Evolutionary conservation across 2,329 filamentous ascomycete genomes (phyloP).

Genomic region (Sporothrix phasma): DNA sequence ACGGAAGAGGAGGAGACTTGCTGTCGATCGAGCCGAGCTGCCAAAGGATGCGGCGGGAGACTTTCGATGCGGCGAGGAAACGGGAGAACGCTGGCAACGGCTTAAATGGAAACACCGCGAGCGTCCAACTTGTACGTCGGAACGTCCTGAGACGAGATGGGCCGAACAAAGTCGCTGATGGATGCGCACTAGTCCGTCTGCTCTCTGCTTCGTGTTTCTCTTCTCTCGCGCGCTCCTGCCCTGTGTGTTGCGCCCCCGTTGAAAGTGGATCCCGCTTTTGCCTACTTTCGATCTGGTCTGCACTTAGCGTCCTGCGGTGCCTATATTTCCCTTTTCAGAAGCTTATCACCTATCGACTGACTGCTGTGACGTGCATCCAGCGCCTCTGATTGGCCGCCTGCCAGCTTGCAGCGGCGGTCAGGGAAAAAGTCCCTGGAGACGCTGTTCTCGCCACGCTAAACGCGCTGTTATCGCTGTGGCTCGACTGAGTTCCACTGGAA

Average conservation of each 20-base stretch:
- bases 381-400: conserved; percentile 4
- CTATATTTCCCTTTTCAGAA: too few relatives aligned
- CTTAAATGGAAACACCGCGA: too few relatives aligned
- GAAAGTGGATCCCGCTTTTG: conserved; percentile 8
- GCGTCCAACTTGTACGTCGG: too few relatives aligned
- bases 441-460: too few relatives aligned
- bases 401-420: not conserved
- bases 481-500: not conserved
- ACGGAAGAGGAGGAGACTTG: conserved; percentile 2
- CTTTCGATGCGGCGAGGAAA: too few relatives aligned
- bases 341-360: not conserved
- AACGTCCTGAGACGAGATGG: too few relatives aligned
- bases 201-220: not conserved
- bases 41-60: not conserved
- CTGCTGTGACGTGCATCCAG: not conserved
- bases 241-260: not conserved
- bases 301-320: not conserved
- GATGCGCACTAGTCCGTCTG: too few relatives aligned
- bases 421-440: too few relatives aligned
- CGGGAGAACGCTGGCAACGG: not conserved
- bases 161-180: too few relatives aligned
- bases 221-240: not conserved
- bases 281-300: not conserved
- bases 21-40: not conserved
- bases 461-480: too few relatives aligned